Evolutionary conservation across 441 rosid genomes (phyloP), one percentile per base, ranked within the genome.

Genomic region (Pelargonium hybrid): DNA sequence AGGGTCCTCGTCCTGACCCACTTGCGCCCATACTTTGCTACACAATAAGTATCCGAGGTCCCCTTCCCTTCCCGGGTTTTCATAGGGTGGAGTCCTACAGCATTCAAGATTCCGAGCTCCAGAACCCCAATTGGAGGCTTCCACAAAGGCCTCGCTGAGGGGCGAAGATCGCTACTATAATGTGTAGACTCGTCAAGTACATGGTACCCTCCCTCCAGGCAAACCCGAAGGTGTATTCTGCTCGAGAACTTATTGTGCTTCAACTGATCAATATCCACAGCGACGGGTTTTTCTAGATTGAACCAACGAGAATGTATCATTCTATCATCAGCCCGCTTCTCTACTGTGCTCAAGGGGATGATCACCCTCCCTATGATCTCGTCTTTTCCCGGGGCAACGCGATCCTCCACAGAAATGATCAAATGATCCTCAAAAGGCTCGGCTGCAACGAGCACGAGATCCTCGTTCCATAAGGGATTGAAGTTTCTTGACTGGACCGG

Each of bases 181-280:
- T 91, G 91, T 47, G 98, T 91, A 0, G 98, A 91, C 70, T 93
- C 98, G 69, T 93, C 98, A 50, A 91, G 89, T 50, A 93, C 97
- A 77, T 91, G 97, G 45, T 91, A 93, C 31, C 98, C 98, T 75
- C 97, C 97, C 67, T 93, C 98, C 7, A 93, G 87, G 75, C 96
- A 87, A 78, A 89, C 87, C 68, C 98, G 83, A n/a, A 93, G 90
- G 68, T 91, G 90, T 75, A 93, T 91, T 26, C 87, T 87, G 75
- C 90, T 91, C 0, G 96, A 88, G 77, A 93, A 91, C 56, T 89
- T 93, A 62, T 91, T 97, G 77, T 81, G 86, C 81, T 93, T 93
- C 74, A 87, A 73, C 82, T 91, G 97, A 78, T 93, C 96, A 1
- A 91, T 82, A 78, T 91, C 97, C 20, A 88, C 89, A 17, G 87